Conservation (phyloP, 2,329 filamentous ascomycete species). For the Colletotrichum tropicale region DNA sequence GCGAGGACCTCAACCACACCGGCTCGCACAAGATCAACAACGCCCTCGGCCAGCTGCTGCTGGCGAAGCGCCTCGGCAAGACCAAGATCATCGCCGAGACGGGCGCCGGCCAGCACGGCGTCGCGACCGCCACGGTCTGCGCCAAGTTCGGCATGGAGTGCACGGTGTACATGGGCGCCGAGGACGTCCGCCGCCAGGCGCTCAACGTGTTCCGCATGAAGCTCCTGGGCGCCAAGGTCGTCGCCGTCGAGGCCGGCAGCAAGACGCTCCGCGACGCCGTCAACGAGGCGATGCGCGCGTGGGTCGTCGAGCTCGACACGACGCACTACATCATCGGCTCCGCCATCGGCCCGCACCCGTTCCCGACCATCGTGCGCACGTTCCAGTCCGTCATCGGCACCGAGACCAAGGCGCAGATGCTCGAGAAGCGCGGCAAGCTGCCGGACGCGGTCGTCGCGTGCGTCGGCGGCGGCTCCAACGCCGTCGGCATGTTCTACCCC, state of each 20-base stretch:
- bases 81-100: conserved; percentile 98
- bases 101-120: conserved; percentile 95
- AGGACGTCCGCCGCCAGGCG: conserved; percentile 94
- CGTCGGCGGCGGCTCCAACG: conserved; percentile 94
- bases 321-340: conserved; percentile 99
- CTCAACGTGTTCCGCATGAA: conserved; percentile 99
- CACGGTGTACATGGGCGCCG: conserved; percentile 97
- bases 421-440: conserved; percentile 81
- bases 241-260: conserved; percentile 91
- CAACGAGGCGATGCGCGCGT: conserved; percentile 92
- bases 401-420: conserved; percentile 94
- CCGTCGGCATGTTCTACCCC: conserved; percentile 97
- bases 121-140: conserved; percentile 95
- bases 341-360: conserved; percentile 95
- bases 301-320: conserved; percentile 90
- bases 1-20: conserved; percentile 97
- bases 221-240: conserved; percentile 88
- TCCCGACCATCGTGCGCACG: conserved; percentile 95
- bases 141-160: conserved; percentile 99
- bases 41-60: conserved; percentile 87
- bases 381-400: conserved; percentile 97
- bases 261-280: conserved; percentile 85
- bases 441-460: conserved; percentile 97
- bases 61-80: conserved; percentile 88
- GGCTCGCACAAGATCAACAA: conserved; percentile 99